phyloP scores from a whole-genome alignment of 2,329 filamentous ascomycete genomes.

The Exophiala lecanii-corni region DNA sequence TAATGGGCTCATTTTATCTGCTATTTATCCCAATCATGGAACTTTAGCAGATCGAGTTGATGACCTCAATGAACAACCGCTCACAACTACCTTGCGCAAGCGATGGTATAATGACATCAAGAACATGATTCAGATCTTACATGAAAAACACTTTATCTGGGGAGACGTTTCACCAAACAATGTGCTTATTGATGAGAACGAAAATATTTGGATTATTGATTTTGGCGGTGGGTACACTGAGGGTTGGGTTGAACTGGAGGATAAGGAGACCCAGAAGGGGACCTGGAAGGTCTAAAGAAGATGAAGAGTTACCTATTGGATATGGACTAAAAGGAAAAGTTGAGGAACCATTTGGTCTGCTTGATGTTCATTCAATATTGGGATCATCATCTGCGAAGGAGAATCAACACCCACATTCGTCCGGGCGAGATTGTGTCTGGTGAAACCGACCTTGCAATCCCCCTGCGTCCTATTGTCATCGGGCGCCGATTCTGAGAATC shows the following conservation, averaged over 20 bases:
- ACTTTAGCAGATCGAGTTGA: slow-evolving; percentile 1
- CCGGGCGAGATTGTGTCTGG: no score
- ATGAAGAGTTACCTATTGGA: slow-evolving; percentile 7
- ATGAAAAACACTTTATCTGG: slow-evolving; percentile 24
- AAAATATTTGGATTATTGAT: slow-evolving; percentile 26
- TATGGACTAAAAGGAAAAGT: no score
- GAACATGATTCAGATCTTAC: slow-evolving; percentile 7
- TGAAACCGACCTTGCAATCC: no score
- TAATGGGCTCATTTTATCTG: slow-evolving; percentile 1
- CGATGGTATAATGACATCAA: slow-evolving; percentile 5
- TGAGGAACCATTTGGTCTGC: no score
- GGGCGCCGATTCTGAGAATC: no score
- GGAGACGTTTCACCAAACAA: slow-evolving; percentile 28
- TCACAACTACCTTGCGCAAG: background rate
- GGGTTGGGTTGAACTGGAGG: slow-evolving; percentile 24
- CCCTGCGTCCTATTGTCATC: no score
- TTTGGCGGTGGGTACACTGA: slow-evolving; percentile 27
- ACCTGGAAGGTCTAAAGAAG: slow-evolving; percentile 22
- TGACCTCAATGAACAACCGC: background rate
- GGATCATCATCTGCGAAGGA: no score
- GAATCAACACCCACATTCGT: no score
- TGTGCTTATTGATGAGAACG: slow-evolving; percentile 26
- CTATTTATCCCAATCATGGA: slow-evolving; percentile 2
- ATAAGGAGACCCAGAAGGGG: slow-evolving; percentile 23
- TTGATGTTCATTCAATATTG: no score